These are phyloP conservation scores for Spergularia marina DNA, from an alignment of 148 eudicot genomes.

Conservation along the genomic window DNA sequence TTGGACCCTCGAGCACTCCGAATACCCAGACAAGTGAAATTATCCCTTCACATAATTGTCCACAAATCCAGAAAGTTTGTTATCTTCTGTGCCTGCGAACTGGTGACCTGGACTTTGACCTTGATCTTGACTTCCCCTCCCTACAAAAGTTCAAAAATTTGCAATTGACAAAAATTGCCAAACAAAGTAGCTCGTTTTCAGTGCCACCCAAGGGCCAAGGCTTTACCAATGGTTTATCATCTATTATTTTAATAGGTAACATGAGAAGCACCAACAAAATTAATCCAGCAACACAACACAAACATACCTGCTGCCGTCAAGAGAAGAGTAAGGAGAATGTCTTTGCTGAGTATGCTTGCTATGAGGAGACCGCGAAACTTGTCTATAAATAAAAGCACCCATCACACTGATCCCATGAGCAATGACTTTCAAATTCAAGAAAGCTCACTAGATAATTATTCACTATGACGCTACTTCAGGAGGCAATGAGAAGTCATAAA, in stretches of 20 bases:
- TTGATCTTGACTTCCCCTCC: slow-evolving; percentile 49
- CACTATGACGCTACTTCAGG: slow-evolving; percentile 23
- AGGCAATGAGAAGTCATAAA: slow-evolving; percentile 5
- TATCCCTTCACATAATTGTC: not conserved
- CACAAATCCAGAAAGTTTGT: not conserved
- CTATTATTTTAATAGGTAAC: not conserved
- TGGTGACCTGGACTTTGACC: slow-evolving; percentile 63
- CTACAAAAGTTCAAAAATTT: slow-evolving; percentile 28
- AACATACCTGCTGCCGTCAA: slow-evolving; percentile 78
- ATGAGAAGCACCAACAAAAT: slow-evolving; percentile 16
- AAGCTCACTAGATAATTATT: slow-evolving; percentile 39
- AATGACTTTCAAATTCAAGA: slow-evolving; percentile 29
- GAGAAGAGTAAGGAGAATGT: slow-evolving; percentile 97
- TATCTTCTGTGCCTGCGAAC: slow-evolving; percentile 53
- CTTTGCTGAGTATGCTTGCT: slow-evolving; percentile 97
- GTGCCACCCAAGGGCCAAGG: slow-evolving; percentile 32
- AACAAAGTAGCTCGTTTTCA: not conserved
- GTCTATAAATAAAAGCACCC: slow-evolving; percentile 86
- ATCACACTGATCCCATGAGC: slow-evolving; percentile 76
- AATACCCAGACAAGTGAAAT: not conserved
- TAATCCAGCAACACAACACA: slow-evolving; percentile 23
- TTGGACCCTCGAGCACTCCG: slow-evolving; percentile 5
- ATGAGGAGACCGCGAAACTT: slow-evolving; percentile 93
- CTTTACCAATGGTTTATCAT: not conserved
- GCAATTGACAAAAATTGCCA: not conserved